Base-by-base conservation (phyloP, 1,139 yeast genomes). In the Hemisphaericaspora subhashii region DNA sequence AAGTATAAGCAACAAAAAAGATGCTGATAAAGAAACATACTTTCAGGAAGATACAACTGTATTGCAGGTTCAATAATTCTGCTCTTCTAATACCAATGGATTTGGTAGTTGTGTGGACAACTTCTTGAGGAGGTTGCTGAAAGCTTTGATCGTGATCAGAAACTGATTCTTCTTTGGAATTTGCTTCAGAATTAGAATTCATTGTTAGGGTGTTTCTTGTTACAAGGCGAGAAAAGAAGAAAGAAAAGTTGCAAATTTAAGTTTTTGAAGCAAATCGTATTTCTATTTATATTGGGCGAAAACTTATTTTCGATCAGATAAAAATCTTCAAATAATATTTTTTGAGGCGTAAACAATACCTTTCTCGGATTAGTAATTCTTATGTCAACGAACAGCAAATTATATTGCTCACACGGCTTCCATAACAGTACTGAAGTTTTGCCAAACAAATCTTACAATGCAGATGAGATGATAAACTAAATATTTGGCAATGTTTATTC, bases 1-100 rank as follows among this genome's bases (percentile, higher is more conserved):
- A 83, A 29, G 74, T 74, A 54, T 82, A 84, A 12, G 86, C 74
- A 41, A 81, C 73, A 15, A 79, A 48, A 54, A 84, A 83, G 14
- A 82, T 68, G 34, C 74, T 62, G 38, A 78, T 52, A 45, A 77
- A 77, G 44, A 75, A 65, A 21, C 63, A 47, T 8, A 64, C 43
- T 38, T 64, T 69, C 39, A 45, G 56, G 12, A 22, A 32, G 3
- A 42, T 47, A 35, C 41, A 40, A 23, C 46, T 34, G 42, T 54
- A 71, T 45, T 68, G 75, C 7, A 55, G 58, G 17, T 64, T 63
- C 45, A 70, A 55, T 22, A 73, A 53, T 49, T 73, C 78, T 14
- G 70, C 63, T 48, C 60, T 70, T 48, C 67, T 58, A 30, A 73
- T 53, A 22, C 74, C 74, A 35, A 62, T 53, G 5, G 71, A 66